Conservation (phyloP, 768 basidiomycete genomes). For the Suillus clintonianus region DNA sequence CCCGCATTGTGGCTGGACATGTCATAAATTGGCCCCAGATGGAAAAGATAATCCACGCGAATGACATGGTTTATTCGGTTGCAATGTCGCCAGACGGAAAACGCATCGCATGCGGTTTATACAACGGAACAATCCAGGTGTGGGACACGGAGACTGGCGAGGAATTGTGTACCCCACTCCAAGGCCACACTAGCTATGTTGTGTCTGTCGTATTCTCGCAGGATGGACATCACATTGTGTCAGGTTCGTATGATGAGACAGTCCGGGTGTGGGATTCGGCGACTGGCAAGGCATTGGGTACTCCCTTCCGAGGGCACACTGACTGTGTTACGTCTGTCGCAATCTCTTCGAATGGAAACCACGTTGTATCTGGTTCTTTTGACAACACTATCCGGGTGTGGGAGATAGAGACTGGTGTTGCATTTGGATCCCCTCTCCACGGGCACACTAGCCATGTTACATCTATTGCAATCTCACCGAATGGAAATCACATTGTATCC, state of each 20-base stretch:
- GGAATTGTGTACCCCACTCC: neutral
- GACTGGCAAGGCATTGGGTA: no score
- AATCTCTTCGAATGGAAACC: no score
- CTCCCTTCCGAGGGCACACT: no score
- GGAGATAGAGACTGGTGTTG: no score
- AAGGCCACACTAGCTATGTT: neutral
- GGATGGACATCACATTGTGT: conserved; percentile 11
- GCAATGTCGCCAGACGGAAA: neutral
- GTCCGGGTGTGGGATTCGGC: no score
- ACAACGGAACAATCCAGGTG: conserved; percentile 2
- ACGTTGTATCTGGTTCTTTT: no score
- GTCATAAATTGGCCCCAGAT: neutral
- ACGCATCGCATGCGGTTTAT: conserved; percentile 6
- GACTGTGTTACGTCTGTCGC: no score
- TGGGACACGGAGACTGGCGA: conserved; percentile 4
- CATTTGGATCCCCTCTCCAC: no score
- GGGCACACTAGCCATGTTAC: no score
- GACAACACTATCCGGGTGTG: no score
- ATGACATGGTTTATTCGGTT: rapidly evolving
- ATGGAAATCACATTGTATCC: no score
- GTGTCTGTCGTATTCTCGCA: conserved; percentile 1
- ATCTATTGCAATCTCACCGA: no score
- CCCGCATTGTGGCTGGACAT: neutral
- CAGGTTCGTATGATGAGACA: conserved; percentile 13
- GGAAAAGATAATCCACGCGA: neutral